A percentile compares a stretch with the other conserved stretches of the same genome.
These are phyloP conservation scores for Magnolia changhungtana DNA, from an alignment of 164 flowering plant genomes.

Conservation along the genomic window DNA sequence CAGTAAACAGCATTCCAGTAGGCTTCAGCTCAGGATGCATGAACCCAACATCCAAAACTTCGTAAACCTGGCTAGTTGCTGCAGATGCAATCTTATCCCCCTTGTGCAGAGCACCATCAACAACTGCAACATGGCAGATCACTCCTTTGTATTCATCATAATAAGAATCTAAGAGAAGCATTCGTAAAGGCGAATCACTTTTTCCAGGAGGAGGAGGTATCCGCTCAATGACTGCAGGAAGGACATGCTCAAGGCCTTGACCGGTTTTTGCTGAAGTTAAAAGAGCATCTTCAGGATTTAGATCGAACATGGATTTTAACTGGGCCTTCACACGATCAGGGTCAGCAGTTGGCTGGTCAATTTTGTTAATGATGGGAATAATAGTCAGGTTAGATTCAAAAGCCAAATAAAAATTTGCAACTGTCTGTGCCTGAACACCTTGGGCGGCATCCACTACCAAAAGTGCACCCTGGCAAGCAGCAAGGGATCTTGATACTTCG, in stretches of 20 bases:
- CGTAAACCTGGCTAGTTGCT: conserved; percentile 81
- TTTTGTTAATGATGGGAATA: conserved; percentile 88
- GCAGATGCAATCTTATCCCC: conserved; percentile 88
- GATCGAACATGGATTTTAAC: conserved; percentile 89
- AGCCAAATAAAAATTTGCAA: conserved; percentile 95
- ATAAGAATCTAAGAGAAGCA: conserved; percentile 94
- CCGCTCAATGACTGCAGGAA: conserved; percentile 91
- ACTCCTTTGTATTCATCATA: conserved; percentile 97
- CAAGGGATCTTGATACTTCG: conserved; percentile 96
- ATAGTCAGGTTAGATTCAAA: conserved; percentile 85
- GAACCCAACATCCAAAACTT: conserved; percentile 78
- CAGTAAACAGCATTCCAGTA: conserved; percentile 83
- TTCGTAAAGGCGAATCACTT: conserved; percentile 55
- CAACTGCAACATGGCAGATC: conserved; percentile 96
- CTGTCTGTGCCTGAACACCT: conserved; percentile 98
- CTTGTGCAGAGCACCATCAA: conserved; percentile 78
- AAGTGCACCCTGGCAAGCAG: conserved; percentile 99
- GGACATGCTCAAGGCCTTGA: conserved; percentile 85
- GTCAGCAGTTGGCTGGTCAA: conserved; percentile 98
- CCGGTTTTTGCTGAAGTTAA: conserved; percentile 97
- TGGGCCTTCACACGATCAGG: conserved; percentile 93
- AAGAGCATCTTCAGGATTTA: conserved; percentile 68
- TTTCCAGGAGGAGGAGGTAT: conserved; percentile 93
- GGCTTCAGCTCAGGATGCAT: conserved; percentile 93
- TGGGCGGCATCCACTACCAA: conserved; percentile 98